Percentiles rank a stretch among this genome's conserved stretches.
These are phyloP conservation scores for Phyllostachys edulis DNA, from an alignment of 176 grass and related monocot species.

Conservation along the genomic window DNA sequence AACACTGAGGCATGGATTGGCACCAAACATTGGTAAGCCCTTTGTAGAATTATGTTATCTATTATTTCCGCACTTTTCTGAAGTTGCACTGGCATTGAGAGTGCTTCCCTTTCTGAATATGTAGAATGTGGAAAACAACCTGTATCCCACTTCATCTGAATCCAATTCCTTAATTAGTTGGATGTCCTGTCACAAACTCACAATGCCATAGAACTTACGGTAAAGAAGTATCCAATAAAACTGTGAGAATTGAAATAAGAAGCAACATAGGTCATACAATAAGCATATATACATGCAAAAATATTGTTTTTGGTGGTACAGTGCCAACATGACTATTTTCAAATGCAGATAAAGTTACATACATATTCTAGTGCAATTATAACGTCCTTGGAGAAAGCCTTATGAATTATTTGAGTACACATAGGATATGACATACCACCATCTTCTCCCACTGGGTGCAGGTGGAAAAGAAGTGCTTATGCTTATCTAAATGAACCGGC, in stretches of 20 bases:
- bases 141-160: slow-evolving; percentile 28
- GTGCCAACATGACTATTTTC: background rate
- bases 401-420: background rate
- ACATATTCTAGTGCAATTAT: background rate
- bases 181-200: slow-evolving; percentile 16
- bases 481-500: slow-evolving; percentile 85
- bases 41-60: background rate
- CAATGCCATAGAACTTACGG: background rate
- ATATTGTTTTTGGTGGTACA: background rate
- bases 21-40: slow-evolving; percentile 75
- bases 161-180: slow-evolving; percentile 25
- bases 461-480: slow-evolving; percentile 83
- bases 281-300: background rate
- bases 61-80: background rate
- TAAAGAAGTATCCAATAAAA: background rate
- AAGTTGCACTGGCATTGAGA: background rate
- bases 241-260: background rate
- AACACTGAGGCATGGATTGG: slow-evolving; percentile 35
- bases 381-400: background rate
- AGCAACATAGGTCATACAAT: background rate
- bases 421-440: slow-evolving; percentile 28
- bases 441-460: slow-evolving; percentile 47
- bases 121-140: slow-evolving; percentile 11
- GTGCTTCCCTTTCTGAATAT: slow-evolving; percentile 22
- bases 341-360: background rate